Conservation (phyloP, 805 yeast genomes). For the Nakazawaea sp. region DNA sequence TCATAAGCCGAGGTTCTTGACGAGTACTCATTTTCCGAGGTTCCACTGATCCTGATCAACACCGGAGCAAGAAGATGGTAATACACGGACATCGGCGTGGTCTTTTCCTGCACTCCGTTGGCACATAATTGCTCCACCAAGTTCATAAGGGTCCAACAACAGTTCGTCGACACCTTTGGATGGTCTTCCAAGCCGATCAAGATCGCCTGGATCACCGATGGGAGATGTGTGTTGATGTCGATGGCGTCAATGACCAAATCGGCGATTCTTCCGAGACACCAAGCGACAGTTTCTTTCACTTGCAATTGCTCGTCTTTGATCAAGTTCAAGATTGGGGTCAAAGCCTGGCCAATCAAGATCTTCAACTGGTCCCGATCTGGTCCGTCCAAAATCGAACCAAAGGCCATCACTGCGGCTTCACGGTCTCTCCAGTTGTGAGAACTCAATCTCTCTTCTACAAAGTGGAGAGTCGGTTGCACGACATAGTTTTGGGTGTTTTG, state of each 20-base stretch:
- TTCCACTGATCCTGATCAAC: conserved; percentile 60
- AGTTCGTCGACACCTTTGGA: conserved; percentile 91
- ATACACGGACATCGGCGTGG: conserved; percentile 68
- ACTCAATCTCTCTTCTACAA: conserved; percentile 70
- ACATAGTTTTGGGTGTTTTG: conserved; percentile 83
- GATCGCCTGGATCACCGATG: conserved; percentile 67
- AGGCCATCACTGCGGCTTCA: conserved; percentile 99
- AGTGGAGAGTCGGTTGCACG: conserved; percentile 75
- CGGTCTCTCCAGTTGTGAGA: conserved; percentile 72
- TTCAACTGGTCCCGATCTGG: conserved; percentile 72
- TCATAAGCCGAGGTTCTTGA: conserved; percentile 96
- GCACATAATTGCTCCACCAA: conserved; percentile 73
- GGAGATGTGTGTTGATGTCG: conserved; percentile 56
- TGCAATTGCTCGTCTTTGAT: conserved; percentile 73
- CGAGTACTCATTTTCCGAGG: conserved; percentile 76
- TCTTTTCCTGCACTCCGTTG: conserved; percentile 38
- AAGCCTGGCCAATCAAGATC: conserved; percentile 69
- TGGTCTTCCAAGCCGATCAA: conserved; percentile 81
- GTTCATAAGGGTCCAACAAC: conserved; percentile 96
- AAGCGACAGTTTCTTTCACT: conserved; percentile 94
- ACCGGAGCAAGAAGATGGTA: conserved; percentile 65
- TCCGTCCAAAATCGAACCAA: conserved; percentile 94
- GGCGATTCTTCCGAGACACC: conserved; percentile 97
- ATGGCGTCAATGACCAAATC: conserved; percentile 78
- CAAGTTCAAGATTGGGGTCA: conserved; percentile 67